Evolutionary conservation across 371 early-diverging fungal species (phyloP).

Genomic region (Actinomortierella ambigua): DNA sequence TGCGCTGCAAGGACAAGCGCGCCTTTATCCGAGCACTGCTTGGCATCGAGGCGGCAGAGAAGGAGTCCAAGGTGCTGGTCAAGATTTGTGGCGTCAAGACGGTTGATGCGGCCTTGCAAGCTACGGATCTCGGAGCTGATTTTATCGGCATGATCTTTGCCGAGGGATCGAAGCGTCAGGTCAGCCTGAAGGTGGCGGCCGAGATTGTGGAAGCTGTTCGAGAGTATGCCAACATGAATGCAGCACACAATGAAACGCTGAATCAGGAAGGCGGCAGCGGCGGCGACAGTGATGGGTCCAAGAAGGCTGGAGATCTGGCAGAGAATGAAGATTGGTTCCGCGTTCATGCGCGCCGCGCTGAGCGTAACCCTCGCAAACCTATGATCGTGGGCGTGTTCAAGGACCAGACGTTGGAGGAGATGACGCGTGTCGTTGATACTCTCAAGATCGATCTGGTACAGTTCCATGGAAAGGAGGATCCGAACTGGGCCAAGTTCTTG

Average conservation of each 20-base stretch:
- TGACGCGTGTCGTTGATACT: constrained; percentile 64
- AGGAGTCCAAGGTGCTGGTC: constrained; percentile 57
- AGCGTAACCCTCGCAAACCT: constrained; percentile 64
- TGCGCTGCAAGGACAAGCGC: constrained; percentile 81
- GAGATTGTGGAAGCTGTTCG: constrained; percentile 71
- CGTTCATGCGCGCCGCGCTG: constrained; percentile 53
- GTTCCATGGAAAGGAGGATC: constrained; percentile 87
- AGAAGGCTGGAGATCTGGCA: constrained; percentile 9
- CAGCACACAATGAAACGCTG: constrained; percentile 16
- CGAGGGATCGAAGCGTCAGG: constrained; percentile 64
- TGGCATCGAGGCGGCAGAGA: constrained; percentile 47
- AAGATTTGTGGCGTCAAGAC: constrained; percentile 93
- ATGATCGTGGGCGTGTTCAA: constrained; percentile 93
- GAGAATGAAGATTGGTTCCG: constrained; percentile 64
- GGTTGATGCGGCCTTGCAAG: constrained; percentile 80
- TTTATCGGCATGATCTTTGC: constrained; percentile 94
- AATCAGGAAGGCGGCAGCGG: too few relatives aligned
- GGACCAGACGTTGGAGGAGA: constrained; percentile 79
- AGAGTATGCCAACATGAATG: constrained; percentile 40
- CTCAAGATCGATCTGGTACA: constrained; percentile 90
- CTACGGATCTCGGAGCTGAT: constrained; percentile 84
- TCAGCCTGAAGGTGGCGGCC: constrained; percentile 61
- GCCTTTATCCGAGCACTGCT: constrained; percentile 76
- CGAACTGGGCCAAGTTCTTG: constrained; percentile 65
- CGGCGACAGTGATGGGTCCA: constrained; percentile 4